phyloP scores from a whole-genome alignment of 129 eudicot species.

The Ambrosia artemisiifolia region DNA sequence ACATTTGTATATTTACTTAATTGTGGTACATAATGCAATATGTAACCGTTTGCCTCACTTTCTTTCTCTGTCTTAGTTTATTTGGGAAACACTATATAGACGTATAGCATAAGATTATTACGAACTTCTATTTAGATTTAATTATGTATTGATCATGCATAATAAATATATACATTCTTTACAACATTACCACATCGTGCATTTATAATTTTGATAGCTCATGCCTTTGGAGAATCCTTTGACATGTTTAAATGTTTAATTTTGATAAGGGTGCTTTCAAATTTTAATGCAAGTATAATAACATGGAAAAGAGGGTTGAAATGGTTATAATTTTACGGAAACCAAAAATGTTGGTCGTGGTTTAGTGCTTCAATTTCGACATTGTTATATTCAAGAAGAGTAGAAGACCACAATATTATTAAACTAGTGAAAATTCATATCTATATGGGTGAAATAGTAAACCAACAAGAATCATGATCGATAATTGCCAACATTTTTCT shows the following conservation, averaged over 20 bases:
- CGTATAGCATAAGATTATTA: too few relatives aligned
- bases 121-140: too few relatives aligned
- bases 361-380: conserved; percentile 25
- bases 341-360: conserved; percentile 39
- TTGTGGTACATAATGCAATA: too few relatives aligned
- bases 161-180: background rate
- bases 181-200: background rate
- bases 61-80: too few relatives aligned
- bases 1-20: background rate
- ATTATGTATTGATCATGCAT: too few relatives aligned
- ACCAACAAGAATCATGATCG: background rate
- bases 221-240: background rate
- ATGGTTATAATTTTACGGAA: conserved; percentile 15
- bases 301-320: conserved; percentile 23
- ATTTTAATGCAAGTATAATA: background rate
- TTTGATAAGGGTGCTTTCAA: background rate
- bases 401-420: conserved; percentile 21
- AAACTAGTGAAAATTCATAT: background rate
- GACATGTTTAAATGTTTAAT: background rate
- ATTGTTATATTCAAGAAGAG: conserved; percentile 29
- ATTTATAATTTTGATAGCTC: background rate
- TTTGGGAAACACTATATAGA: too few relatives aligned
- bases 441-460: background rate
- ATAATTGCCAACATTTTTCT: background rate
- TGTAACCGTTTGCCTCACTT: too few relatives aligned